phyloP scores from a whole-genome alignment of 1,284 basidiomycete species.

The Boletellus deceptivus region DNA sequence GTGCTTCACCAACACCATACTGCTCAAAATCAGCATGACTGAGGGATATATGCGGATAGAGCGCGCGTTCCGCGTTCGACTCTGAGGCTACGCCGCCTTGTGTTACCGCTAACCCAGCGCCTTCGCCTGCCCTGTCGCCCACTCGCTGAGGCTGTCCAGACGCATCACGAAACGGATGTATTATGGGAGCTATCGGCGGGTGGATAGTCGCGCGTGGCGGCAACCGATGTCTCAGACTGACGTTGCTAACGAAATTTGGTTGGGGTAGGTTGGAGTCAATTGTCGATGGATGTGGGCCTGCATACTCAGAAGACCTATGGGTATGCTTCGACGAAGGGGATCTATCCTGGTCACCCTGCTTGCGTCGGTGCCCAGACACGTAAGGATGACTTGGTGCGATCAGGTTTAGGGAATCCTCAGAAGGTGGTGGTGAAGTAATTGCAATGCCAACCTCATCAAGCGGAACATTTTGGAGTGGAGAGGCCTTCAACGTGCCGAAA shows the following conservation, averaged over 20 bases:
- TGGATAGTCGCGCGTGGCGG: conserved; percentile 42
- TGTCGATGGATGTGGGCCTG: conserved; percentile 45
- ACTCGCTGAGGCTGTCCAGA: not conserved
- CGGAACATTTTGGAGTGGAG: conserved; percentile 16
- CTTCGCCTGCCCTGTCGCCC: not conserved
- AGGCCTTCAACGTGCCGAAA: conserved; percentile 22
- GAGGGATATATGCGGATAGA: conserved; percentile 30
- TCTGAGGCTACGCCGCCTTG: not conserved
- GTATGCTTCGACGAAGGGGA: conserved; percentile 12
- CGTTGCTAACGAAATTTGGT: conserved; percentile 31
- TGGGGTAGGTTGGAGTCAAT: conserved; percentile 24
- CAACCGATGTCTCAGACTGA: conserved; percentile 48
- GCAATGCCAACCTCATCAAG: conserved; percentile 59
- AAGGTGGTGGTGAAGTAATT: conserved; percentile 53
- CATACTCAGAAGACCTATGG: conserved; percentile 41
- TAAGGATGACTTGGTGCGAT: conserved; percentile 56
- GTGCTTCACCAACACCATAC: conserved; percentile 46
- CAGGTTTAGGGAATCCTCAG: conserved; percentile 36
- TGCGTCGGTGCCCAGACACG: conserved; percentile 40
- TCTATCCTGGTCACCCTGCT: conserved; percentile 9
- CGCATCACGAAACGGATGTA: conserved; percentile 26
- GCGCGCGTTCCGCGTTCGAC: not conserved
- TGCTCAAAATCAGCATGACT: conserved; percentile 37
- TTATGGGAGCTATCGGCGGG: conserved; percentile 18
- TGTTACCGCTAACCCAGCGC: not conserved